phyloP scores from a whole-genome alignment of 2,329 filamentous ascomycete genomes.

The Phaeosphaeria sp. region DNA sequence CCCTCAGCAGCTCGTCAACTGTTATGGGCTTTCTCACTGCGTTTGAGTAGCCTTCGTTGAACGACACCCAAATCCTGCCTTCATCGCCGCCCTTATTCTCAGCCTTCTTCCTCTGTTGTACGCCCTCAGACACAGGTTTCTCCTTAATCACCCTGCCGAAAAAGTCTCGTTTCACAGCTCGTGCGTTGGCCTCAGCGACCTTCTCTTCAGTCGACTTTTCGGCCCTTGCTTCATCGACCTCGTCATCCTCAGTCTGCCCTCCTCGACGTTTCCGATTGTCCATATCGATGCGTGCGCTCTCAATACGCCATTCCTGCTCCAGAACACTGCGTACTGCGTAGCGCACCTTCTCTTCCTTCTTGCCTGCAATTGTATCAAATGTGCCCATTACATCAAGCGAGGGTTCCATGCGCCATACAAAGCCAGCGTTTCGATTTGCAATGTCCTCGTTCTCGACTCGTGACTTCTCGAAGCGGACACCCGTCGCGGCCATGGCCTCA shows the following conservation, averaged over 20 bases:
- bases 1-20: constrained; percentile 76
- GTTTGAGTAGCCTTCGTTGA: constrained; percentile 89
- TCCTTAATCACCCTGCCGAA: constrained; percentile 75
- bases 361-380: constrained; percentile 71
- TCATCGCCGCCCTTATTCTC: constrained; percentile 50
- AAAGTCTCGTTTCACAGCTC: constrained; percentile 76
- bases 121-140: constrained; percentile 49
- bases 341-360: constrained; percentile 75
- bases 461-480: constrained; percentile 80
- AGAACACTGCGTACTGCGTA: constrained; percentile 93
- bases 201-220: constrained; percentile 28
- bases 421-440: constrained; percentile 61
- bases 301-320: constrained; percentile 85
- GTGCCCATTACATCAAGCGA: constrained; percentile 78
- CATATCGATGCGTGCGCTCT: constrained; percentile 70
- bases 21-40: constrained; percentile 89
- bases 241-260: constrained; percentile 31
- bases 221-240: constrained; percentile 19
- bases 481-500: constrained; percentile 80
- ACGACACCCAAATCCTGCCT: constrained; percentile 82
- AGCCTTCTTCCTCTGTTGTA: constrained; percentile 50
- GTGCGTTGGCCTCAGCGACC: constrained; percentile 29
- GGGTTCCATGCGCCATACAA: constrained; percentile 95
- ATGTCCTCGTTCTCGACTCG: constrained; percentile 75
- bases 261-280: constrained; percentile 66